Evolutionary conservation across 345 rosid species (phyloP).

Genomic region (Eucalyptus sp.): DNA sequence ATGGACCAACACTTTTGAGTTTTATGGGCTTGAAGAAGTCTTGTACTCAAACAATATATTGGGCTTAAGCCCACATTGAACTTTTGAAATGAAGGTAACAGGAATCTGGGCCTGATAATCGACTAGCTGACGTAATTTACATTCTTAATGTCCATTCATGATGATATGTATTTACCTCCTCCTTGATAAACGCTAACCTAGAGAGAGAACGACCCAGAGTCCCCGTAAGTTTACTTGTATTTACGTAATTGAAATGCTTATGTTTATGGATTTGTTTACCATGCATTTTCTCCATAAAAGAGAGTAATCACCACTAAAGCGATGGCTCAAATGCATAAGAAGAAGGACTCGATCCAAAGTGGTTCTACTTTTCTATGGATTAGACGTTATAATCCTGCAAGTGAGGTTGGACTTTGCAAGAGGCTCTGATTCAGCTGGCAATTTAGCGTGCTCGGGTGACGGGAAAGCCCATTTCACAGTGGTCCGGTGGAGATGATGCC

Average conservation of each 20-base stretch:
- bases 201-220: neutral
- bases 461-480: neutral
- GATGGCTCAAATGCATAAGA: no score
- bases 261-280: neutral
- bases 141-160: neutral
- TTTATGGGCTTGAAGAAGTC: neutral
- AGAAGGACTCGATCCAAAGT: no score
- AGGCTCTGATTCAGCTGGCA: neutral
- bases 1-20: neutral
- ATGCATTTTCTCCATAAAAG: neutral
- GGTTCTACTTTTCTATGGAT: no score
- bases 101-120: neutral
- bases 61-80: neutral
- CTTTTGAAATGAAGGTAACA: neutral
- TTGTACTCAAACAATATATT: neutral
- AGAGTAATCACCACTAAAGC: no score
- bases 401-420: neutral
- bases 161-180: neutral
- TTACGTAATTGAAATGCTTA: neutral
- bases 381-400: no score
- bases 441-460: neutral
- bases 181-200: neutral
- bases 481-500: neutral
- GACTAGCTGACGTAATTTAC: neutral
- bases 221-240: neutral